Evolutionary conservation across 371 early-diverging fungal species (phyloP).

Genomic region (Furculomyces boomerangus): DNA sequence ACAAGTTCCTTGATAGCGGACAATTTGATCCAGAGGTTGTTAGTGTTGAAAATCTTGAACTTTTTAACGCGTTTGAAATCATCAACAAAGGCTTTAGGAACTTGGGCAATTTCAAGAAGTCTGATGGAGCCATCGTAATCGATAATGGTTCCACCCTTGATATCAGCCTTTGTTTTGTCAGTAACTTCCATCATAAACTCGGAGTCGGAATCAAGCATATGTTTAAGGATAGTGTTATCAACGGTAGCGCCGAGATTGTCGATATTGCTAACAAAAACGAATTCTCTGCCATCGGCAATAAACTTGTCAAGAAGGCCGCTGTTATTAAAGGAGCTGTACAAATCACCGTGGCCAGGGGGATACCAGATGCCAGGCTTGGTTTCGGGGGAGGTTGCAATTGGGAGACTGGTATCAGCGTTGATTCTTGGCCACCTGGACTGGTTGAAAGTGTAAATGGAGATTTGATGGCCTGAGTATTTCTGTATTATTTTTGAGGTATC

Average conservation of each 20-base stretch:
- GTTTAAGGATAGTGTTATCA: conserved; percentile 82
- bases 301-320: conserved; percentile 93
- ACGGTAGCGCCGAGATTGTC: conserved; percentile 99
- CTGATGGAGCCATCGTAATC: conserved; percentile 92
- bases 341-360: conserved; percentile 99
- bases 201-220: conserved; percentile 72
- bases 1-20: conserved; percentile 91
- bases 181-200: conserved; percentile 99
- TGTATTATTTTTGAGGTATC: conserved; percentile 93
- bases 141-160: conserved; percentile 99
- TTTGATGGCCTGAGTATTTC: conserved; percentile 82
- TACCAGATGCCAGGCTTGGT: conserved; percentile 47
- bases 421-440: conserved; percentile 95
- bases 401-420: conserved; percentile 81
- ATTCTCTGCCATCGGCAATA: conserved; percentile 94
- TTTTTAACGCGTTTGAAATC: conserved; percentile 99
- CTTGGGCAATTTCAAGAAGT: conserved; percentile 98
- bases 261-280: conserved; percentile 98
- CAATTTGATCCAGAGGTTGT: conserved; percentile 96
- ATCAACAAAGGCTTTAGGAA: conserved; percentile 90
- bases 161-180: conserved; percentile 98
- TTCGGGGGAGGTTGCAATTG: conserved; percentile 50
- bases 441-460: conserved; percentile 91
- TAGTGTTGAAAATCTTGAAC: conserved; percentile 99
- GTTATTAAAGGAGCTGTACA: conserved; percentile 88